Evolutionary conservation across 352 stramenopile species (phyloP), one percentile per base, ranked within the genome.

Genomic region (Peronospora farinosa): DNA sequence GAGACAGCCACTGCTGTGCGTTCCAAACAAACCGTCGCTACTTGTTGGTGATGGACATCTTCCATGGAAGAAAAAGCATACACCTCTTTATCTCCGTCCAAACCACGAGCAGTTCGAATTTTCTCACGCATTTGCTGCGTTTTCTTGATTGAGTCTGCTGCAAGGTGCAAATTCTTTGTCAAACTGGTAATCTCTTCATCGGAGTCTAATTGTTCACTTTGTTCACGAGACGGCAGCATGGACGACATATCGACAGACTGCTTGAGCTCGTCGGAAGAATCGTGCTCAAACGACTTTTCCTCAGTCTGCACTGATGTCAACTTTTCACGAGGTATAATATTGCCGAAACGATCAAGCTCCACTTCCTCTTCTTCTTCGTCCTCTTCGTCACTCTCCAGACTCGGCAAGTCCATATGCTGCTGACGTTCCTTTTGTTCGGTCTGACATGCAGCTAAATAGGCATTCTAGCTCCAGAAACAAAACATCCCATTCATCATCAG

Each of bases 61-160:
- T 79, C 72, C 80, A 92, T 92, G 11, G 78, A 86, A 9, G 73
- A 65, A 42, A 74, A 74, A 2, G 74, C 63, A 41, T 81, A 86
- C 8, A 55, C 38, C 17, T 72, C 54, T 15, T 57, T 61, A 1
- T 59, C 63, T 28, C 27, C 54, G 10, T 63, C 58, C 8, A 54
- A 31, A 8, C 42, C 67, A 25, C 64, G 47, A 2, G 31, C 39
- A 6, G 42, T 31, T 17, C 63, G 71, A 15, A 74, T 60, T 31
- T 69, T 57, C 25, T 83, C 69, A 15, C 74, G 79, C 61, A 77
- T 60, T 19, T 67, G 37, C 41, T 77, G 72, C 3, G 76, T 90
- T 62, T 88, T 90, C 49, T 79, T 69, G 28, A 88, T 50, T 5
- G 72, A 66, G 25, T 63, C 60, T 0, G 54, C 59, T 0, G 72